Evolutionary conservation across 192 early-diverging fungal genomes (phyloP).

Genomic region (Phlyctochytrium planicorne): DNA sequence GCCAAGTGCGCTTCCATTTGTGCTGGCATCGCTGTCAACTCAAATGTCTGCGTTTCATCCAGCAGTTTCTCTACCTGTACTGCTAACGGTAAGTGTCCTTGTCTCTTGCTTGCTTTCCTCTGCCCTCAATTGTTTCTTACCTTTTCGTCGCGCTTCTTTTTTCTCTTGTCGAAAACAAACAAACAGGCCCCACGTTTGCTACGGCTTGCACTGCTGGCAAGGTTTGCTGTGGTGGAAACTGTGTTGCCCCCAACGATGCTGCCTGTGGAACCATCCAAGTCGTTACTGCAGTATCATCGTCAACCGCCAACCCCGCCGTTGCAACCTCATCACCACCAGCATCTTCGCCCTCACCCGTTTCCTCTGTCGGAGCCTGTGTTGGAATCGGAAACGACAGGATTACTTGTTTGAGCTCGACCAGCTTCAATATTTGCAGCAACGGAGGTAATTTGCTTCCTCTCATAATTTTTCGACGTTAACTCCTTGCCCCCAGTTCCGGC

Average conservation of each 20-base stretch:
- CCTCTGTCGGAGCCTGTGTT: conserved; percentile 6
- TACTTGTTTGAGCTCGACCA: neutral
- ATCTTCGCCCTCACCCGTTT: neutral
- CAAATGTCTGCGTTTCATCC: neutral
- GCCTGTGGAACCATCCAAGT: neutral
- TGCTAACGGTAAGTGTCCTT: neutral
- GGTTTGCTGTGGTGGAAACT: neutral
- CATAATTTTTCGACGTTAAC: neutral
- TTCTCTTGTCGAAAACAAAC: too few species aligned
- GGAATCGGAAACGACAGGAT: conserved; percentile 7
- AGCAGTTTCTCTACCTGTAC: neutral
- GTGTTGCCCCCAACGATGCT: neutral
- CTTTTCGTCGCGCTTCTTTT: too few species aligned
- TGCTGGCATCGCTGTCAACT: neutral
- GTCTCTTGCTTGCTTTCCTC: neutral
- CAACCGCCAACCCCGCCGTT: neutral
- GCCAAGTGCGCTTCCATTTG: neutral
- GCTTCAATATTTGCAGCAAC: neutral
- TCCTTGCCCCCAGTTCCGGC: neutral
- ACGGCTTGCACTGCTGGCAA: neutral
- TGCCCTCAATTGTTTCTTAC: neutral
- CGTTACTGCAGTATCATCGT: neutral
- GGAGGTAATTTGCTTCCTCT: conserved; percentile 1
- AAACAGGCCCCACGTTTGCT: neutral
- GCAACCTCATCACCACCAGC: neutral